phyloP scores from a whole-genome alignment of 2,329 filamentous ascomycete genomes.

The Dothistroma pini region DNA sequence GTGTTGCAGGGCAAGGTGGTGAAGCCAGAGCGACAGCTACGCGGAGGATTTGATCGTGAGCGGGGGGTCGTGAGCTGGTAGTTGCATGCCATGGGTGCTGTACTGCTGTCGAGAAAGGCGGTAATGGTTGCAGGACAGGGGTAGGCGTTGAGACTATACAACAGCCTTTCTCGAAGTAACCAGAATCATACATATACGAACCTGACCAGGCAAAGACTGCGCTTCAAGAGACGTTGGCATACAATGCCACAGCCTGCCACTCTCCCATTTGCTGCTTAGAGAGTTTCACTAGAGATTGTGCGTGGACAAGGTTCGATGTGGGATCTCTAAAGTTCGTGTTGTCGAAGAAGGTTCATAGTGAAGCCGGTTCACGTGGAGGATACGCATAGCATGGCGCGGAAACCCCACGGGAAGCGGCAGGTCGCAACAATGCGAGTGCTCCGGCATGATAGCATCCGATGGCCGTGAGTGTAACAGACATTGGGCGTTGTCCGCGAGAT shows the following conservation, averaged over 20 bases:
- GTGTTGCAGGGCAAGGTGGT: slow-evolving; percentile 90
- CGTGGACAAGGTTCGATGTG: not conserved
- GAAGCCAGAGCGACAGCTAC: slow-evolving; percentile 78
- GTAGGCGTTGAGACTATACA: not conserved
- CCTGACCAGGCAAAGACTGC: not conserved
- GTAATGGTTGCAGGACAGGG: not conserved
- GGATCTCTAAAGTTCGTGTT: not conserved
- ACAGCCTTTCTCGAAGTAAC: not conserved
- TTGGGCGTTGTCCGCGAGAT: not conserved
- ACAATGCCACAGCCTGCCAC: not conserved
- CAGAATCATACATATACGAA: not conserved
- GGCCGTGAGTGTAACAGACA: no score
- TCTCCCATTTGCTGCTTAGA: not conserved
- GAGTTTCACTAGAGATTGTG: not conserved
- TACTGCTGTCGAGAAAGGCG: no score
- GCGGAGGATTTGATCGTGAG: slow-evolving; percentile 84
- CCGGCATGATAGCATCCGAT: no score
- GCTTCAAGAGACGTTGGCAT: not conserved
- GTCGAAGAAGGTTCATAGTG: not conserved
- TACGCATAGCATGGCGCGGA: not conserved
- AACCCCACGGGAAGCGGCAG: no score
- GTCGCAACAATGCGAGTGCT: no score
- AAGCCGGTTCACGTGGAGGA: not conserved
- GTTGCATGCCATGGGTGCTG: not conserved
- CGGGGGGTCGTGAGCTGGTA: slow-evolving; percentile 86